phyloP scores from a whole-genome alignment of 768 basidiomycete species.

The Pleurotus citrinopileatus region DNA sequence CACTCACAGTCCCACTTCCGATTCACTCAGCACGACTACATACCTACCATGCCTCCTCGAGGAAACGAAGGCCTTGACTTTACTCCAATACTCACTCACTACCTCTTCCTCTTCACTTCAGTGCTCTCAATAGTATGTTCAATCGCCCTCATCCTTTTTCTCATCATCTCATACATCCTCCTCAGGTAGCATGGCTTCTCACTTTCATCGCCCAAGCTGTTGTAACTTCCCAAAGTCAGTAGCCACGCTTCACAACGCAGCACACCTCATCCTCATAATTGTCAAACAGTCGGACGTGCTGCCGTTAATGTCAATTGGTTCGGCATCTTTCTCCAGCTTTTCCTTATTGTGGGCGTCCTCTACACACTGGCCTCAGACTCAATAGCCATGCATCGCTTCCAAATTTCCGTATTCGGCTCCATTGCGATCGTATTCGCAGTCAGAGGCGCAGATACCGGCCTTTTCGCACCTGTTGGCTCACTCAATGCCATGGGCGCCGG shows the following conservation, averaged over 20 bases:
- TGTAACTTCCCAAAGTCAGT: slow-evolving; percentile 50
- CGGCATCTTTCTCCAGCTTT: slow-evolving; percentile 74
- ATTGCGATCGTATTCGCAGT: slow-evolving; percentile 89
- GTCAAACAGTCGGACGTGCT: slow-evolving; percentile 34
- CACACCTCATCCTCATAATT: slow-evolving; percentile 10
- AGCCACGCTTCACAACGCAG: background rate
- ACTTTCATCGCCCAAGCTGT: slow-evolving; percentile 78
- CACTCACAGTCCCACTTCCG: no score
- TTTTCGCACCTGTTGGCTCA: slow-evolving; percentile 51
- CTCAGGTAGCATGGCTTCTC: slow-evolving; percentile 67
- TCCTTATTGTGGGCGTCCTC: slow-evolving; percentile 68
- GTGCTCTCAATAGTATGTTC: slow-evolving; percentile 72
- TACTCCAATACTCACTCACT: slow-evolving; percentile 86
- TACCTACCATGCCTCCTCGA: slow-evolving; percentile 54
- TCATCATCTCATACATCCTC: slow-evolving; percentile 22
- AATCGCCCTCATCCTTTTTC: slow-evolving; percentile 12
- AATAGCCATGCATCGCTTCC: slow-evolving; percentile 88
- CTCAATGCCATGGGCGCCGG: slow-evolving; percentile 87
- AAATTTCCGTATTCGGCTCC: slow-evolving; percentile 87
- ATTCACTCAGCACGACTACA: no score
- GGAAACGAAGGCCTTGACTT: slow-evolving; percentile 75
- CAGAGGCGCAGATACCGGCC: slow-evolving; percentile 62
- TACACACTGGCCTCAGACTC: slow-evolving; percentile 84
- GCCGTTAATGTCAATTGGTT: slow-evolving; percentile 76
- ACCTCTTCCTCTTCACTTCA: slow-evolving; percentile 87